Percentiles rank a stretch among this genome's conserved stretches.
These are phyloP conservation scores for Diaporthe destruens DNA, from an alignment of 2,329 filamentous ascomycete genomes.

Conservation along the genomic window DNA sequence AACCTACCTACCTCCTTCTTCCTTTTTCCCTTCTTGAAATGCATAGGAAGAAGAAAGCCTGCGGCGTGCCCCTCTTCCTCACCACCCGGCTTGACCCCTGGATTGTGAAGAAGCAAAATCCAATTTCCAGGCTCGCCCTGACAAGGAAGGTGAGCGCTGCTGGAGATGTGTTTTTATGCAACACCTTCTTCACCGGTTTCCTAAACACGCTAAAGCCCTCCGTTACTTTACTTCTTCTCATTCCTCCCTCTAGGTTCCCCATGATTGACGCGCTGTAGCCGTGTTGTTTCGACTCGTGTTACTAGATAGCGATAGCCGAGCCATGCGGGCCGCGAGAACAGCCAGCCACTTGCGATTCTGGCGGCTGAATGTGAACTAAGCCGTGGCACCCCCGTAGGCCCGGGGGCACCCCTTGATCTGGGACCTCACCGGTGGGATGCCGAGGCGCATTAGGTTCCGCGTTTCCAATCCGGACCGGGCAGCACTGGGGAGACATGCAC, in stretches of 20 bases:
- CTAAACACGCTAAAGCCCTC: slow-evolving; percentile 9
- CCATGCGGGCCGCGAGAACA: slow-evolving; percentile 18
- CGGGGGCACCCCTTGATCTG: not conserved
- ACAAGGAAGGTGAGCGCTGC: slow-evolving; percentile 7
- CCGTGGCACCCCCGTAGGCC: not conserved
- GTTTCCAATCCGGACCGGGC: not conserved
- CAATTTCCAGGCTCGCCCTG: slow-evolving; percentile 17
- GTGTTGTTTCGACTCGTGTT: not conserved
- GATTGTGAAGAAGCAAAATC: not conserved
- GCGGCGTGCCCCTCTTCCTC: not conserved
- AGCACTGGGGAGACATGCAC: slow-evolving; percentile 5
- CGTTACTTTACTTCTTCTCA: not conserved
- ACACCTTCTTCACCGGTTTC: slow-evolving; percentile 22
- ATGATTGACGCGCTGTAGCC: not conserved
- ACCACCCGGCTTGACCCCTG: not conserved
- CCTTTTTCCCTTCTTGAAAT: not conserved
- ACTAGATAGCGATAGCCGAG: slow-evolving; percentile 29
- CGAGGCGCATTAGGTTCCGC: not conserved
- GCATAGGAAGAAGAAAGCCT: not conserved
- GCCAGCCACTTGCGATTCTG: not conserved
- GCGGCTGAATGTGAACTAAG: slow-evolving; percentile 12
- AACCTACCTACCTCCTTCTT: too few relatives aligned
- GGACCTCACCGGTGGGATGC: not conserved
- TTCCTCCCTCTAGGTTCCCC: not conserved
- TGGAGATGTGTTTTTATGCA: not conserved